Conservation (phyloP, 208 protist genomes). For the Leishmania mexicana region DNA sequence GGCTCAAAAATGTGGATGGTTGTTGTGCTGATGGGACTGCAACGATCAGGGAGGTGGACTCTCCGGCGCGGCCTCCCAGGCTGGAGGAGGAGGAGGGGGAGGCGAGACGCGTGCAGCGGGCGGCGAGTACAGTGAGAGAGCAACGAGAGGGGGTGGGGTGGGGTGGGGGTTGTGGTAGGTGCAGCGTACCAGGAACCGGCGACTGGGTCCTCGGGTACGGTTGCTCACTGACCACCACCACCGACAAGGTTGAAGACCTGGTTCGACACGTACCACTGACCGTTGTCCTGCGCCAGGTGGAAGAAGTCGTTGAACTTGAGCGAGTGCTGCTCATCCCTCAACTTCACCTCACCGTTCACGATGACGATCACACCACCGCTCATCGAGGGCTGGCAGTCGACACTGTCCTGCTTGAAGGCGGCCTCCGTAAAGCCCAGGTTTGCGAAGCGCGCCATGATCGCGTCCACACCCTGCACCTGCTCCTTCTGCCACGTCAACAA, state of each 20-base stretch:
- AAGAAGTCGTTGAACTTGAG: slow-evolving; percentile 93
- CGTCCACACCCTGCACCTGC: slow-evolving; percentile 82
- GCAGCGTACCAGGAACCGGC: background rate
- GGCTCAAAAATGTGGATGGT: background rate
- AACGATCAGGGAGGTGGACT: background rate
- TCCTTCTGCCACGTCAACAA: slow-evolving; percentile 89
- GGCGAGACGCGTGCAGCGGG: background rate
- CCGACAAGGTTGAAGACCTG: slow-evolving; percentile 91
- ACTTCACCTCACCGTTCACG: slow-evolving; percentile 82
- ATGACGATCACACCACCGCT: slow-evolving; percentile 79
- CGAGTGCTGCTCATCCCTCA: slow-evolving; percentile 80
- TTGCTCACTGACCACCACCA: slow-evolving; percentile 65
- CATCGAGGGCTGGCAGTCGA: slow-evolving; percentile 85
- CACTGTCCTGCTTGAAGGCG: slow-evolving; percentile 75
- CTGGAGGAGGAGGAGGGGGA: no score
- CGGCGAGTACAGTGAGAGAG: background rate
- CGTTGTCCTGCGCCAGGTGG: slow-evolving; percentile 71
- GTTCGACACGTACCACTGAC: slow-evolving; percentile 88
- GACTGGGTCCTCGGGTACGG: background rate
- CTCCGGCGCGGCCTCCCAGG: background rate
- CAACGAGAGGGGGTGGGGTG: background rate
- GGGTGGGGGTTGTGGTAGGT: background rate
- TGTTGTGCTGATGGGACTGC: background rate
- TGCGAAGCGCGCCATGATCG: slow-evolving; percentile 82
- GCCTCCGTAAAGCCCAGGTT: slow-evolving; percentile 78